Percentiles rank a stretch among this genome's conserved stretches.
Conservation (phyloP, 2,329 filamentous ascomycete species). For the Fusarium papillatum region DNA sequence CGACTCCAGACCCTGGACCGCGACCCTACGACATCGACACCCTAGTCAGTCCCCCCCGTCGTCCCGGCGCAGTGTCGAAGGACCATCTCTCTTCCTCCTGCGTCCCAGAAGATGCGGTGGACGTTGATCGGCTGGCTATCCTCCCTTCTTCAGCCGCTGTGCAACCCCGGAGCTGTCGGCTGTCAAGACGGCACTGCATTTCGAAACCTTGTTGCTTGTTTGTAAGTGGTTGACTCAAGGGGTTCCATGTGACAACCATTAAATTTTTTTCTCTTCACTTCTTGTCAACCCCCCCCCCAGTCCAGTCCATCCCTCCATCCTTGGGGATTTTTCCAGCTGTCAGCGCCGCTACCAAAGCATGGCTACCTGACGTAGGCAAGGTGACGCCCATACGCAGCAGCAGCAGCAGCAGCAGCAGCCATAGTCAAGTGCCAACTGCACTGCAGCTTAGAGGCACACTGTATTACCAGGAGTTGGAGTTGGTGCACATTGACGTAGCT, state of each 20-base stretch:
- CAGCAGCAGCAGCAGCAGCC: neutral
- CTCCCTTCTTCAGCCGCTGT: conserved; percentile 23
- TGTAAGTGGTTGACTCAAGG: conserved; percentile 18
- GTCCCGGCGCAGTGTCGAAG: neutral
- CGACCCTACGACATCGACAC: conserved; percentile 22
- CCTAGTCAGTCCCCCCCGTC: conserved; percentile 5
- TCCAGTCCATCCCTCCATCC: conserved; percentile 1
- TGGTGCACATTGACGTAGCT: conserved; percentile 38
- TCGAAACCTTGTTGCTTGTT: neutral
- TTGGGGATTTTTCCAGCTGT: conserved; percentile 4
- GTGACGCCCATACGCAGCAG: conserved; percentile 4
- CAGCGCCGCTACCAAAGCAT: conserved; percentile 9
- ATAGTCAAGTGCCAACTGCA: conserved; percentile 29
- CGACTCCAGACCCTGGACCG: conserved; percentile 30
- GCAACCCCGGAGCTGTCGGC: conserved; percentile 32
- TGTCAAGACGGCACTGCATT: conserved; percentile 29
- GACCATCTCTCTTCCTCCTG: conserved; percentile 1
- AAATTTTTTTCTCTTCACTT: neutral
- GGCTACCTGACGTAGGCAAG: conserved; percentile 11
- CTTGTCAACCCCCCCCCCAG: neutral
- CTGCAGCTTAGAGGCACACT: conserved; percentile 34
- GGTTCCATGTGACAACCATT: conserved; percentile 30
- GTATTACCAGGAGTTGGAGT: neutral
- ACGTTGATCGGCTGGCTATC: conserved; percentile 12
- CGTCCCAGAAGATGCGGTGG: conserved; percentile 19